Base-by-base conservation (phyloP, 805 yeast genomes). In the Pichia manshurica region DNA sequence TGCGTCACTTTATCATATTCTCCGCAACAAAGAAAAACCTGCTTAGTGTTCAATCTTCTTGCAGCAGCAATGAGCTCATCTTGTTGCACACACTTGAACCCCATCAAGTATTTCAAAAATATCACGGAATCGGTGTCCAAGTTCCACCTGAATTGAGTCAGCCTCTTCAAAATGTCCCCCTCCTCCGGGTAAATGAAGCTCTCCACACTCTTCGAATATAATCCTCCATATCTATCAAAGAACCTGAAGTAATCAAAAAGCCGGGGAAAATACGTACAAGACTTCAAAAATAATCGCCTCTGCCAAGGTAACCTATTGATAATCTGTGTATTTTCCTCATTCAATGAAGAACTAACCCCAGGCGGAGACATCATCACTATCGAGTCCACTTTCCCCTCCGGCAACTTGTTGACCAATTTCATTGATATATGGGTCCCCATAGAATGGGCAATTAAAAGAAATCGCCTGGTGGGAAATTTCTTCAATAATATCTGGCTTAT, bases 131-230 rank as follows among this genome's bases (percentile, higher is more conserved):
- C 69, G 15, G 82, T 74, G 61, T 82, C 87, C 51, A 84, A 57
- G 60, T 86, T 85, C 83, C 87, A 81, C 42, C 87, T 65, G 35
- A 84, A 69, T 61, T 85, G 95, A 17, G 79, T 67, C 39, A 73
- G 58, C 44, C 78, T 73, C 42, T 72, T 71, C 16, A 69, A 56
- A 29, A 68, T 64, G 49, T 57, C 57, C 40, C 57, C 56, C n/a
- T 40, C 48, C 17, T 32, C 42, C 7, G 28, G 29, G 19, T 65
- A 66, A 2, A 82, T 66, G 67, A 80, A 81, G 17, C 85, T 67
- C 20, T 60, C 55, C n/a, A 85, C 87, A 39, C 87, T 79, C 3
- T 63, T 53, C 23, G 89, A 82, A 31, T 70, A 60, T 19, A 82
- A 61, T 2, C 89, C 95, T 22, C 79, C 83, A 33, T 68, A 53